Evolutionary conservation across 768 basidiomycete species (phyloP).

Genomic region (Asterophora parasitica): DNA sequence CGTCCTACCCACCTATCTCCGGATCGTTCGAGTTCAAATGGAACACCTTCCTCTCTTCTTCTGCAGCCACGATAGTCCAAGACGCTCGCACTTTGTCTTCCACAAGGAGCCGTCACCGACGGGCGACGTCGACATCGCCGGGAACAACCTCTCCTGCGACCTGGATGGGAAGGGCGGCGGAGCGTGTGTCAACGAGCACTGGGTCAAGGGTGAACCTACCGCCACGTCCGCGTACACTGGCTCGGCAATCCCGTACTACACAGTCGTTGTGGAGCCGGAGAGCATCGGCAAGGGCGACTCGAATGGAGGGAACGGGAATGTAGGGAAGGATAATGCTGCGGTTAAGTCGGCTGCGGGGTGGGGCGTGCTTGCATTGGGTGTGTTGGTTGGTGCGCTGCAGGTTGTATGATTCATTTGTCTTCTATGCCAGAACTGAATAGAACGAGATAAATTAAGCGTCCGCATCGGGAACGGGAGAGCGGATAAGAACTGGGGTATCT

Average conservation of each 20-base stretch:
- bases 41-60: too few species aligned
- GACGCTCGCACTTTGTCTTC: conserved; percentile 12
- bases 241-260: conserved; percentile 2
- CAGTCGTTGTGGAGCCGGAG: not conserved
- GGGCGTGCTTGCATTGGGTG: not conserved
- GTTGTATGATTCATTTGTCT: not conserved
- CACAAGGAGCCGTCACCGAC: conserved; percentile 1
- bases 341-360: not conserved
- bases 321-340: not conserved
- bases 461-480: too few species aligned
- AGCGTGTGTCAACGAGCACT: conserved; percentile 4
- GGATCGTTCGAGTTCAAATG: too few species aligned
- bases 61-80: too few species aligned
- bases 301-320: not conserved
- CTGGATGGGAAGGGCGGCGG: conserved; percentile 10
- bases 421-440: too few species aligned
- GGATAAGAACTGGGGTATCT: too few species aligned
- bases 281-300: not conserved
- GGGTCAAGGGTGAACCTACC: conserved; percentile 1
- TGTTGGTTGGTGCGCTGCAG: not conserved
- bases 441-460: too few species aligned
- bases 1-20: too few species aligned
- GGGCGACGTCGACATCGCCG: not conserved
- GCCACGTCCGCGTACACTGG: conserved; percentile 8
- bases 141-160: conserved; percentile 3